These are phyloP conservation scores for Gremmenia infestans DNA, from an alignment of 2,329 filamentous ascomycete species.

Conservation along the genomic window DNA sequence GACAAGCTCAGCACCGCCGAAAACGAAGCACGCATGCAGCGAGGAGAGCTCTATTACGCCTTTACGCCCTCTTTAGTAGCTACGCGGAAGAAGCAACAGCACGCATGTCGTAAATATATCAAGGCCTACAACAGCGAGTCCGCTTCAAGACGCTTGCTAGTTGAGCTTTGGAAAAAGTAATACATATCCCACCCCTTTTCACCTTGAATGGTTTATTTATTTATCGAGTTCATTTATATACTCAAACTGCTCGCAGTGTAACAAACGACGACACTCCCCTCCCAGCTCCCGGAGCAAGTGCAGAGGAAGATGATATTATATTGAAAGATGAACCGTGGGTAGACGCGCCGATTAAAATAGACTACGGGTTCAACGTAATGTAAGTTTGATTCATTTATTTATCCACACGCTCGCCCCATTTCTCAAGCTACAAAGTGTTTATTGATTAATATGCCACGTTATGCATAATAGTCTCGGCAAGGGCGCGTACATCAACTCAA, in stretches of 20 bases:
- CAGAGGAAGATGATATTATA: slow-evolving; percentile 59
- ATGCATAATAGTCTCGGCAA: slow-evolving; percentile 48
- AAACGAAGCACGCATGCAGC: slow-evolving; percentile 52
- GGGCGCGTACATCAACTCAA: slow-evolving; percentile 71
- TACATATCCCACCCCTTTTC: slow-evolving; percentile 29
- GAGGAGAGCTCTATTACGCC: slow-evolving; percentile 68
- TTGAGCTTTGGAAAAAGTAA: slow-evolving; percentile 70
- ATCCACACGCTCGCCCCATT: neutral
- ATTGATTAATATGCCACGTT: slow-evolving; percentile 4
- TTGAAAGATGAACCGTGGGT: slow-evolving; percentile 65
- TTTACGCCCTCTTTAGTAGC: slow-evolving; percentile 65
- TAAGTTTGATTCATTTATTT: slow-evolving; percentile 23
- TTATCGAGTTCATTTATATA: neutral
- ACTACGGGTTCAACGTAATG: slow-evolving; percentile 74
- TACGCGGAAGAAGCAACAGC: slow-evolving; percentile 56
- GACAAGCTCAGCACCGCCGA: slow-evolving; percentile 37
- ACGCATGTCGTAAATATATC: slow-evolving; percentile 61
- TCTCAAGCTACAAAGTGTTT: neutral
- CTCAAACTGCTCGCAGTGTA: neutral
- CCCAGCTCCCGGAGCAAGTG: slow-evolving; percentile 51
- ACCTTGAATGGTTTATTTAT: no score
- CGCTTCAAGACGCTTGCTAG: slow-evolving; percentile 53
- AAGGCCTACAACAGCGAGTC: slow-evolving; percentile 42
- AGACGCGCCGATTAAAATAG: slow-evolving; percentile 63
- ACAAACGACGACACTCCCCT: slow-evolving; percentile 52